phyloP scores from a whole-genome alignment of 1,284 basidiomycete species.

The Phlebopus sp. region DNA sequence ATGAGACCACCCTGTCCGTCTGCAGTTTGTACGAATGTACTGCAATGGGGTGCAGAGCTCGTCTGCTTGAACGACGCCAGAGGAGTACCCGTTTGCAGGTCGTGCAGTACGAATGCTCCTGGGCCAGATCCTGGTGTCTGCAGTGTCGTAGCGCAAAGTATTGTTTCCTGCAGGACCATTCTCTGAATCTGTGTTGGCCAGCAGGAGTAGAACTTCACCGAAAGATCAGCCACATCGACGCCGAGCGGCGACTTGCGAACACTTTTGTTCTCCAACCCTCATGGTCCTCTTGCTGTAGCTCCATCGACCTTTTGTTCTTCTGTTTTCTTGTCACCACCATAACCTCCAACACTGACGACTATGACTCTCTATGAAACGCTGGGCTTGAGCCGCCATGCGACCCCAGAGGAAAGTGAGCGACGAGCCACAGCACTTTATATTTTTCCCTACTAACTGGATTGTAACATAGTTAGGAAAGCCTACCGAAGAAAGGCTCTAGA shows the following conservation, averaged over 20 bases:
- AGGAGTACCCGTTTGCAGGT: conserved; percentile 65
- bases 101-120: conserved; percentile 65
- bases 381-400: conserved; percentile 37
- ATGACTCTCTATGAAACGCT: conserved; percentile 56
- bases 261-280: background rate
- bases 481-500: conserved; percentile 45
- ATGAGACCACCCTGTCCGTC: conserved; percentile 73
- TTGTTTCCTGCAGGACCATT: conserved; percentile 66
- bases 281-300: background rate
- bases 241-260: background rate
- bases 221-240: conserved; percentile 20
- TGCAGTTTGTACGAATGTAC: conserved; percentile 57
- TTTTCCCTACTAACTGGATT: conserved; percentile 2
- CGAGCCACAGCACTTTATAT: background rate
- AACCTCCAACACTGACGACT: conserved; percentile 40
- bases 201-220: too few species aligned
- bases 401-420: conserved; percentile 43
- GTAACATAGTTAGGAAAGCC: conserved; percentile 43
- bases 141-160: conserved; percentile 60
- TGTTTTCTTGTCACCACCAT: background rate
- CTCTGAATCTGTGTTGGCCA: too few species aligned
- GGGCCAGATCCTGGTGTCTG: conserved; percentile 44
- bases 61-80: conserved; percentile 79
- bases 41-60: conserved; percentile 54
- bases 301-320: background rate